Conservation (phyloP, 805 yeast species). For the Lipomyces chichibuensis region DNA sequence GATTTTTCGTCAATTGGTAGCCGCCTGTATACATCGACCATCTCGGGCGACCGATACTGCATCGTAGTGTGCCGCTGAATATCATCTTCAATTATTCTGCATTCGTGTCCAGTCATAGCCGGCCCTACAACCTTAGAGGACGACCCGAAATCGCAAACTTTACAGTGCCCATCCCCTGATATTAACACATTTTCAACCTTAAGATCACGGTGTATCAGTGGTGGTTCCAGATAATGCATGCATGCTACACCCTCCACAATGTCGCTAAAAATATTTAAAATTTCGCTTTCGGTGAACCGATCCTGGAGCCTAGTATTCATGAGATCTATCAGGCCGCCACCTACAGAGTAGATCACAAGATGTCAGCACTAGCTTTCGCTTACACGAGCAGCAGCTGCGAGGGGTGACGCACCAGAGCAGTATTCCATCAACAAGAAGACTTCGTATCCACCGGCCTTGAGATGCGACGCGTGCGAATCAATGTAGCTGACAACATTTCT, state of each 20-base stretch:
- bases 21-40: slow-evolving; percentile 85
- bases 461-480: slow-evolving; percentile 90
- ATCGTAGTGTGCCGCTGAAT: slow-evolving; percentile 91
- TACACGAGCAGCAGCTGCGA: background rate
- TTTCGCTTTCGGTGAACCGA: slow-evolving; percentile 74
- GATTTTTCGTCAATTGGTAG: slow-evolving; percentile 87
- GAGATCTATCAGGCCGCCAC: slow-evolving; percentile 77
- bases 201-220: slow-evolving; percentile 86
- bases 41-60: slow-evolving; percentile 93
- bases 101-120: slow-evolving; percentile 74
- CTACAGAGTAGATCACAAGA: slow-evolving; percentile 2
- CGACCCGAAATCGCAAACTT: slow-evolving; percentile 93
- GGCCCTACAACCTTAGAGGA: slow-evolving; percentile 64
- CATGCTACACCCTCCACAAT: slow-evolving; percentile 75
- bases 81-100: slow-evolving; percentile 78
- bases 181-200: slow-evolving; percentile 93
- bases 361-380: background rate
- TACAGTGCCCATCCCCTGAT: slow-evolving; percentile 65
- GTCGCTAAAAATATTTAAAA: slow-evolving; percentile 81
- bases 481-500: slow-evolving; percentile 84
- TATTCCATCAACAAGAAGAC: slow-evolving; percentile 91
- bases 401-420: slow-evolving; percentile 62
- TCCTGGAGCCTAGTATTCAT: slow-evolving; percentile 85
- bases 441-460: slow-evolving; percentile 65
- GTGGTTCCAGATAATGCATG: slow-evolving; percentile 73